Evolutionary conservation across 73 alveolate species (phyloP).

Genomic region (Paramecium sexaurelia): DNA sequence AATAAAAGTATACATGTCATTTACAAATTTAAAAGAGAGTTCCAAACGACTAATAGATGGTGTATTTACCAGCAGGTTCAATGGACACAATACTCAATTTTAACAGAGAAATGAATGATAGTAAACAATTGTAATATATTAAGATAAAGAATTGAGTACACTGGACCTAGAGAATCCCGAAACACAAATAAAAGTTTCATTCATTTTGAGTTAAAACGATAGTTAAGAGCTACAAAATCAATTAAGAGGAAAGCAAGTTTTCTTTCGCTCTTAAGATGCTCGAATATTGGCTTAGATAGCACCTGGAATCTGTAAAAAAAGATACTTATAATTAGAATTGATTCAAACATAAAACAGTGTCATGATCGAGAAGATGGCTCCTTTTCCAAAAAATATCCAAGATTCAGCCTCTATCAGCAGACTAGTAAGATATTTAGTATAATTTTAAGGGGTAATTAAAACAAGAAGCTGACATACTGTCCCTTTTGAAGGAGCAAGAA

Average conservation of each 20-base stretch:
- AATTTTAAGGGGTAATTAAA: neutral
- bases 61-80: conserved; percentile 30
- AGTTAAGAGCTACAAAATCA: neutral
- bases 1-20: neutral
- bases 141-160: neutral
- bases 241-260: conserved; percentile 28
- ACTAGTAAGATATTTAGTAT: neutral
- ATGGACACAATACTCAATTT: neutral
- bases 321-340: neutral
- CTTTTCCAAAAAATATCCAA: neutral
- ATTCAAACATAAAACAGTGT: neutral
- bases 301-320: conserved; percentile 1
- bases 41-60: neutral
- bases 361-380: neutral
- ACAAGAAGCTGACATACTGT: conserved; percentile 34
- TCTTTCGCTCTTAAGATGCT: neutral
- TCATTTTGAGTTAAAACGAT: neutral
- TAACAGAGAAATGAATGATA: neutral
- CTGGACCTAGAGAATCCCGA: conserved; percentile 54
- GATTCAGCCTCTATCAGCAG: neutral
- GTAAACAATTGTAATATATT: neutral
- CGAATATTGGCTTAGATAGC: neutral
- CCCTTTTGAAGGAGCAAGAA: neutral
- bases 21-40: neutral
- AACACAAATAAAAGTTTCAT: conserved; percentile 28